These are phyloP conservation scores for Cladosporium colombiae DNA, from an alignment of 2,329 filamentous ascomycete species.

Conservation along the genomic window DNA sequence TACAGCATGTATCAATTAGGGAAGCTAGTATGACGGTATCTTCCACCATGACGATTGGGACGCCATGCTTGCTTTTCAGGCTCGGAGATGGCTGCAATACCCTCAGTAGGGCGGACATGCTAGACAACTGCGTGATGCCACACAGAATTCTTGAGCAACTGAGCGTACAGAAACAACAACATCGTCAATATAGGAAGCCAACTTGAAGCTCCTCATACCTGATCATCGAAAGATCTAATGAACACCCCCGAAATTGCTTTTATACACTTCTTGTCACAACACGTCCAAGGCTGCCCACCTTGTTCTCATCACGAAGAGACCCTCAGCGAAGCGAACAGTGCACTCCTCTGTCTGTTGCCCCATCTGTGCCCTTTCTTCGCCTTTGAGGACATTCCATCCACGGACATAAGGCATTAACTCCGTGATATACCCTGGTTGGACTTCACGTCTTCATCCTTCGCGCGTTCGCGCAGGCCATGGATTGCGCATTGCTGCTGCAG, in stretches of 20 bases:
- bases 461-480: neutral
- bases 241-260: neutral
- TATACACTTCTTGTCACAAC: neutral
- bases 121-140: neutral
- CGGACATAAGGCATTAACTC: slow-evolving; percentile 1
- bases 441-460: slow-evolving; percentile 11
- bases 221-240: neutral
- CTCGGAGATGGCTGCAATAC: no score
- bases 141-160: neutral
- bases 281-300: neutral
- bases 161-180: neutral
- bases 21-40: neutral
- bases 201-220: neutral
- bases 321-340: neutral
- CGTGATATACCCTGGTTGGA: neutral
- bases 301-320: neutral
- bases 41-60: no score
- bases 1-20: neutral
- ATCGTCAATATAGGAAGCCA: neutral
- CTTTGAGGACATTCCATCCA: neutral
- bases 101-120: neutral
- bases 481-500: slow-evolving; percentile 10
- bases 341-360: neutral
- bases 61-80: no score
- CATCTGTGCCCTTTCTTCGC: slow-evolving; percentile 1